Conservation (phyloP, 73 alveolate genomes). For the Paramecium sexaurelia region DNA sequence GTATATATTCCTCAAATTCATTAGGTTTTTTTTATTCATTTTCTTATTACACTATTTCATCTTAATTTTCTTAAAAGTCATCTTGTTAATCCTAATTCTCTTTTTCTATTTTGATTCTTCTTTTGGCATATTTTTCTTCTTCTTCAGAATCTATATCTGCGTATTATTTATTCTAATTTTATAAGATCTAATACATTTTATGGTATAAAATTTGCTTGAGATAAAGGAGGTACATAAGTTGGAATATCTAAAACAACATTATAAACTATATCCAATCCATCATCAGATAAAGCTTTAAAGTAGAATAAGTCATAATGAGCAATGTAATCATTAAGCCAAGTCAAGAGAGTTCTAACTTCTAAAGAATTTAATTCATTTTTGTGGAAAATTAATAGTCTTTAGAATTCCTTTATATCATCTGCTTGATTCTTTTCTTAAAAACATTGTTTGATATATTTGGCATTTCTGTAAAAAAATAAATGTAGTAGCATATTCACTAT, state of each 20-base stretch:
- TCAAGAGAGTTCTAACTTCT: conserved; percentile 12
- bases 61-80: background rate
- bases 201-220: conserved; percentile 3
- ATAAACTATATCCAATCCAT: conserved; percentile 35
- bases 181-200: background rate
- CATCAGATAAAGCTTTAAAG: conserved; percentile 20
- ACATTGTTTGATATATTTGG: conserved; percentile 7
- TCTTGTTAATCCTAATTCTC: background rate
- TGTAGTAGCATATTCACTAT: conserved; percentile 8
- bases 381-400: background rate
- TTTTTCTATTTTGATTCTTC: background rate
- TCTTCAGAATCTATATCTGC: conserved; percentile 47
- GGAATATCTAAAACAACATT: conserved; percentile 30
- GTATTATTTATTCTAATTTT: background rate
- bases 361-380: conserved; percentile 41
- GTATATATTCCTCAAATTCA: conserved; percentile 24
- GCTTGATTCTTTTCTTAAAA: background rate
- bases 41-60: background rate
- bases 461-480: conserved; percentile 39
- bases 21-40: background rate
- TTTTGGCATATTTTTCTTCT: conserved; percentile 32
- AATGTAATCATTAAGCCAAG: background rate
- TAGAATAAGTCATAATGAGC: conserved; percentile 32
- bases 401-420: conserved; percentile 15
- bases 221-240: conserved; percentile 32